These are phyloP conservation scores for Neurospora discreta DNA, from an alignment of 495 filamentous ascomycete genomes.

Conservation along the genomic window DNA sequence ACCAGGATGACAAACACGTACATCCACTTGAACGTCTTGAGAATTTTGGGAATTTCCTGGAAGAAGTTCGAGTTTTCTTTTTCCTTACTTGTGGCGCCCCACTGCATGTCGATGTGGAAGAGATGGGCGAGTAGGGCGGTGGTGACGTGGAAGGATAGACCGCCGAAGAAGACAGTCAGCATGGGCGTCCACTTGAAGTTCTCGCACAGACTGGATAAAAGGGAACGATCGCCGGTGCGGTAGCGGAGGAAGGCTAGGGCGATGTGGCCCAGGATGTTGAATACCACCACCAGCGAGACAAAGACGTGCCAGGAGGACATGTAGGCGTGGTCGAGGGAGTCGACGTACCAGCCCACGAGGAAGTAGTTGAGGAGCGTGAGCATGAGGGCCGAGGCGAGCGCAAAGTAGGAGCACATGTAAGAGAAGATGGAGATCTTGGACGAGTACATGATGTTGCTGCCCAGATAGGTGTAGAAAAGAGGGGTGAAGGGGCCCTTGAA, in stretches of 20 bases:
- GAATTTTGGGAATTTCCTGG: conserved; percentile 58
- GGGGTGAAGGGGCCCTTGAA: conserved; percentile 55
- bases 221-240: conserved; percentile 40
- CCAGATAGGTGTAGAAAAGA: conserved; percentile 53
- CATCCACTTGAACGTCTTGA: conserved; percentile 59
- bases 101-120: conserved; percentile 55
- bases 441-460: conserved; percentile 51
- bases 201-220: conserved; percentile 43
- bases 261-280: conserved; percentile 50
- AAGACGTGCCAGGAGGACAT: conserved; percentile 59
- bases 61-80: conserved; percentile 62
- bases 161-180: conserved; percentile 52
- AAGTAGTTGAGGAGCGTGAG: conserved; percentile 64
- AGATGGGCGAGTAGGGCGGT: conserved; percentile 51
- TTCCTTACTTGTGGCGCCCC: conserved; percentile 56
- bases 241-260: conserved; percentile 50
- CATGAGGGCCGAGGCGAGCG: conserved; percentile 60
- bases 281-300: conserved; percentile 53
- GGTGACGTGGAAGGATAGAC: conserved; percentile 51
- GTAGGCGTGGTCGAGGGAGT: conserved; percentile 54
- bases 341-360: conserved; percentile 57
- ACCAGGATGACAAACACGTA: conserved; percentile 49
- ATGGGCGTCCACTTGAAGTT: conserved; percentile 59
- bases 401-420: conserved; percentile 72
- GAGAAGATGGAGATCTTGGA: conserved; percentile 66